Conservation (phyloP, 2,329 filamentous ascomycete genomes). For the Fusarium sp. region DNA sequence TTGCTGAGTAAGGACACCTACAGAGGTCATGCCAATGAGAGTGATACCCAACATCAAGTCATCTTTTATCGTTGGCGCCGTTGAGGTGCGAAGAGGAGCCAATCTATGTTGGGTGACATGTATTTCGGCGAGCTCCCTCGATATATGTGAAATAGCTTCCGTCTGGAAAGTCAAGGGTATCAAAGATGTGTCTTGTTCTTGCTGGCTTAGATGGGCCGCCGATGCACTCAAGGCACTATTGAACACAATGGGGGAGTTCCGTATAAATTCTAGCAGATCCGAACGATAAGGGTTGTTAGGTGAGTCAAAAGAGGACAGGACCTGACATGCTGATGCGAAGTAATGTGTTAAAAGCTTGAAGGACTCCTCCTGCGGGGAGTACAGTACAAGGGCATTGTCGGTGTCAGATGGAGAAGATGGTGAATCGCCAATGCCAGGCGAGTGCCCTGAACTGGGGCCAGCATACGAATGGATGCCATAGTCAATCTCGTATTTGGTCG, state of each 20-base stretch:
- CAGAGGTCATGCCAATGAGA: constrained; percentile 32
- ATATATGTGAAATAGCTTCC: constrained; percentile 19
- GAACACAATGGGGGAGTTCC: constrained; percentile 6
- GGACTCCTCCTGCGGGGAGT: background rate
- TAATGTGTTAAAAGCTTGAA: constrained; percentile 11
- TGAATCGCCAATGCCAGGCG: background rate
- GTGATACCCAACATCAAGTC: constrained; percentile 21
- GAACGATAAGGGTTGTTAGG: constrained; percentile 25
- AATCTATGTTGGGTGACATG: fast-evolving
- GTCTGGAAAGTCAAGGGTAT: constrained; percentile 17
- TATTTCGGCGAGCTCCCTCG: background rate
- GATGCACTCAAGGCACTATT: constrained; percentile 28
- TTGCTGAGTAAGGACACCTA: background rate
- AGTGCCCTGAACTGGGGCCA: background rate
- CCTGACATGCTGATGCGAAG: constrained; percentile 15
- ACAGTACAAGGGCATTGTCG: background rate
- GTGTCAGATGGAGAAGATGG: background rate
- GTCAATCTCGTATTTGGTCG: constrained; percentile 29
- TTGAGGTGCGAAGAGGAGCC: too few species aligned
- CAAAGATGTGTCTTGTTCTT: background rate
- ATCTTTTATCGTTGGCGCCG: background rate
- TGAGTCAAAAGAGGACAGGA: constrained; percentile 26
- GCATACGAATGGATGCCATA: background rate
- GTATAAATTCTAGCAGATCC: constrained; percentile 15
- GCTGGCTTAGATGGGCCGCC: constrained; percentile 25